These are phyloP conservation scores for Aspergillaceae sp. DNA, from an alignment of 2,329 filamentous ascomycete species.

Conservation along the genomic window DNA sequence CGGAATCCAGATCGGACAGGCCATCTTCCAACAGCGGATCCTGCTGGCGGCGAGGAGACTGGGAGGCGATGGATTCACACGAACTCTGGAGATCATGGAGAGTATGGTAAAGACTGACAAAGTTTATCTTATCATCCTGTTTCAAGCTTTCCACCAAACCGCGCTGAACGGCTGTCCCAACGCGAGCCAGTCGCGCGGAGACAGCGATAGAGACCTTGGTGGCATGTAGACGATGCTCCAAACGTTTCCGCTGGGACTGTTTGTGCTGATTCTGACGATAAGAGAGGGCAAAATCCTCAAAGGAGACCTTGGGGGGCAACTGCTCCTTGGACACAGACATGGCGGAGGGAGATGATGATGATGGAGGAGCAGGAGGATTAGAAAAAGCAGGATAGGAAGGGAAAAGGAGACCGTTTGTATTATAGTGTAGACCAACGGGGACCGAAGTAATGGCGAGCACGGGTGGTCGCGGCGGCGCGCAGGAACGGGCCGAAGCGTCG, in stretches of 20 bases:
- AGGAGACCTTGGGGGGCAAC: conserved; percentile 24
- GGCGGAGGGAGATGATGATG: background rate
- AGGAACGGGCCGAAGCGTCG: conserved; percentile 20
- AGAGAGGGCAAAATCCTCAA: conserved; percentile 37
- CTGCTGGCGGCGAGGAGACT: conserved; percentile 24
- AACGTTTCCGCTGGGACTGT: conserved; percentile 30
- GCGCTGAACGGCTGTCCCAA: conserved; percentile 34
- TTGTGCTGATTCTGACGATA: conserved; percentile 36
- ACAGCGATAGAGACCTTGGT: conserved; percentile 37
- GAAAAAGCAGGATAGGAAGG: background rate
- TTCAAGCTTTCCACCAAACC: conserved; percentile 39
- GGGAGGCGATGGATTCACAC: conserved; percentile 28
- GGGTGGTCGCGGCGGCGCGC: conserved; percentile 11
- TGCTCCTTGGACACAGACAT: background rate
- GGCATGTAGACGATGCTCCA: conserved; percentile 32
- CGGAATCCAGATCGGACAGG: conserved; percentile 28
- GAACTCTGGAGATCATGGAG: conserved; percentile 38
- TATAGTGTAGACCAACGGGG: conserved; percentile 4
- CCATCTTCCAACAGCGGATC: conserved; percentile 27
- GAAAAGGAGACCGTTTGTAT: conserved; percentile 6
- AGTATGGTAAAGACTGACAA: conserved; percentile 37
- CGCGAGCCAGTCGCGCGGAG: conserved; percentile 34
- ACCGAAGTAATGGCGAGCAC: conserved; percentile 9
- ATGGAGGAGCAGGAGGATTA: background rate
- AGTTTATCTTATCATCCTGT: conserved; percentile 38